Evolutionary conservation across 1,139 yeast genomes (phyloP).

Genomic region (Nadsonia starkeyi-henricii): DNA sequence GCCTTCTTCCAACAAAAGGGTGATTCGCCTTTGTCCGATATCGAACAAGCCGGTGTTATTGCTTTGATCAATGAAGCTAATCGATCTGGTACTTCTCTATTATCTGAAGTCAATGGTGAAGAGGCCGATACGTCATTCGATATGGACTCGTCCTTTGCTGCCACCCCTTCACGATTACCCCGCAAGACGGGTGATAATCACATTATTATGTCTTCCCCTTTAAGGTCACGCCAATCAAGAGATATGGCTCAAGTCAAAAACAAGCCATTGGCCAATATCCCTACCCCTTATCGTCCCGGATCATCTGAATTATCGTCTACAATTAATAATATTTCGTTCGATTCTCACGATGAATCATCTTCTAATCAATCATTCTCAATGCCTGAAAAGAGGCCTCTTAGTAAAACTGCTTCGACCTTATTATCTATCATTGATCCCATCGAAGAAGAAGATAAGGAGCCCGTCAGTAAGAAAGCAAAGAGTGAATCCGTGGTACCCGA

Average conservation of each 20-base stretch:
- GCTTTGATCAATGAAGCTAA: constrained; percentile 33
- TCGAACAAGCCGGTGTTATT: constrained; percentile 77
- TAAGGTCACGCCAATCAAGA: not conserved
- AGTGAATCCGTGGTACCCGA: constrained; percentile 5
- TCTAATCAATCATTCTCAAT: constrained; percentile 1
- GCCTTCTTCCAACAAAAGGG: constrained; percentile 67
- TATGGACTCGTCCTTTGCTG: constrained; percentile 1
- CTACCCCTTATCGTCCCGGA: not conserved
- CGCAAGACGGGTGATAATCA: not conserved
- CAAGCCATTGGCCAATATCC: not conserved
- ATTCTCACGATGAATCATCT: not conserved
- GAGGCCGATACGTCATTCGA: not conserved
- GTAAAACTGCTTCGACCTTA: constrained; percentile 54
- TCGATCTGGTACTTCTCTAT: constrained; percentile 20
- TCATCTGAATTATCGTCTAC: not conserved
- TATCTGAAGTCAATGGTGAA: constrained; percentile 7
- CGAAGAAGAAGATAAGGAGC: constrained; percentile 14
- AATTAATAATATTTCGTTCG: not conserved
- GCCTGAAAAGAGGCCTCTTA: constrained; percentile 25
- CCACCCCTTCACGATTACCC: constrained; percentile 2
- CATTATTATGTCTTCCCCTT: not conserved
- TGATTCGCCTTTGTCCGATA: constrained; percentile 53
- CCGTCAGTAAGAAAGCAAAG: constrained; percentile 8
- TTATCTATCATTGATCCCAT: constrained; percentile 44
- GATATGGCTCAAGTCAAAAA: not conserved